These are phyloP conservation scores for Nitzschia sp. DNA, from an alignment of 108 stramenopile species.

Conservation along the genomic window DNA sequence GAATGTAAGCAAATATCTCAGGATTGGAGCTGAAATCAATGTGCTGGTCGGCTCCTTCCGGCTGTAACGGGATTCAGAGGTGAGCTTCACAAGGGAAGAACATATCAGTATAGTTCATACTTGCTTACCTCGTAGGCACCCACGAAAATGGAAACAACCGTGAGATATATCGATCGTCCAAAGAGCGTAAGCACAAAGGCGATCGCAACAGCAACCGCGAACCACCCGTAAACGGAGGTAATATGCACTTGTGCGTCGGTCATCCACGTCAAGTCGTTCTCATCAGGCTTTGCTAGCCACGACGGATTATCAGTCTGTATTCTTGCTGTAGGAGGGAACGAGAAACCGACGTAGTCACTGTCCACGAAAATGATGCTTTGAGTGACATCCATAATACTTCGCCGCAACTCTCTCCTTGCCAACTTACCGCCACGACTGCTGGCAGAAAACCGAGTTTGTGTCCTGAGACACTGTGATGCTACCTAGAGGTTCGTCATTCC, in stretches of 20 bases:
- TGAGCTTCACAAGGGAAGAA: too few relatives aligned
- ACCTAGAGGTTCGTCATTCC: background rate
- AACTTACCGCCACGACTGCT: slow-evolving; percentile 32
- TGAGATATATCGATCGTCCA: slow-evolving; percentile 22
- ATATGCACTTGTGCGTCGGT: slow-evolving; percentile 45
- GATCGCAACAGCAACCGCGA: slow-evolving; percentile 38
- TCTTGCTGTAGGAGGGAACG: slow-evolving; percentile 53
- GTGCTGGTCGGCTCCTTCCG: slow-evolving; percentile 49
- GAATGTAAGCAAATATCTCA: slow-evolving; percentile 66
- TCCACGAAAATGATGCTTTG: background rate
- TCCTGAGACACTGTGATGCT: slow-evolving; percentile 35
- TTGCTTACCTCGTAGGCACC: slow-evolving; percentile 48
- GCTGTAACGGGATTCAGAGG: slow-evolving; percentile 34
- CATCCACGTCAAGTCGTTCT: slow-evolving; percentile 54
- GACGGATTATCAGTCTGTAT: slow-evolving; percentile 26
- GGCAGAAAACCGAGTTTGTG: slow-evolving; percentile 39
- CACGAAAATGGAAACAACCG: slow-evolving; percentile 39
- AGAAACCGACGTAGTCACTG: slow-evolving; percentile 21
- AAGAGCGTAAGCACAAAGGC: slow-evolving; percentile 47
- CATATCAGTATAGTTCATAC: too few relatives aligned
- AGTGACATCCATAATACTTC: background rate
- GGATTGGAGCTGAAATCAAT: slow-evolving; percentile 70
- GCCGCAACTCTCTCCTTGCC: background rate
- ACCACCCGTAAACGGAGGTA: slow-evolving; percentile 55
- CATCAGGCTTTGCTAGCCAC: slow-evolving; percentile 11